Evolutionary conservation across 163 green algal genomes (phyloP), one percentile per base, ranked within the genome.

Genomic region (Chloromonas sp.): DNA sequence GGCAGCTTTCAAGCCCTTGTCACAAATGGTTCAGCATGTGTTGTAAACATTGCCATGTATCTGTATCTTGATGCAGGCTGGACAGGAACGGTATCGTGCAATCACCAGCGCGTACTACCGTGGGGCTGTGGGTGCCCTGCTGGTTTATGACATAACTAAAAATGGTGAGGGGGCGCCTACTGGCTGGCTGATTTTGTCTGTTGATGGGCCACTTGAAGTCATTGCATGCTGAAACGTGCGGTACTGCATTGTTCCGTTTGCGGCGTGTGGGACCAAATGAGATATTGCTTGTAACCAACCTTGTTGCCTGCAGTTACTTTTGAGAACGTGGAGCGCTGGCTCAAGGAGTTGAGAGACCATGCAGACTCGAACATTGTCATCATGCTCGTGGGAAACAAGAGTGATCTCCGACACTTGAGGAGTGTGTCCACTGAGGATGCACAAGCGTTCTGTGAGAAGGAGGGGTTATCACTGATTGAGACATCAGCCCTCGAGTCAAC

Each of bases 131-230:
- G 97, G 97, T 1, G 97, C 97, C 2, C 90, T 99, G 78, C 94
- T 99, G 13, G 97, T 99, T 61, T 99, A 99, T 84, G 96, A 99
- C 90, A 98, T 99, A 84, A 99, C 96, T 58, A 99, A 99, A 91
- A 92, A 93, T 79, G 90, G 92, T 95, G 87, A 15, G 90, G 61
- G 66, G 15, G 3, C 13, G 14, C 36, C 36, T 36, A 36, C 36
- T 36, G 36, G 36, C 36, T 36, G 36, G 36, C 36, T 36, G 36
- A 36, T 36, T 36, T 36, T 36, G 36, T 36, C 36, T 36, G 36
- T 36, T 36, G 36, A 36, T 36, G 36, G 36, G 36, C 36, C 36
- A 36, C 36, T 36, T 36, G 36, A 36, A 36, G 36, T 36, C 36
- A 36, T 36, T 36, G 36, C 36, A 36, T 36, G 36, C 36, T 36